Evolutionary conservation across 352 stramenopile species (phyloP).

Genomic region (Plasmopara viticola): DNA sequence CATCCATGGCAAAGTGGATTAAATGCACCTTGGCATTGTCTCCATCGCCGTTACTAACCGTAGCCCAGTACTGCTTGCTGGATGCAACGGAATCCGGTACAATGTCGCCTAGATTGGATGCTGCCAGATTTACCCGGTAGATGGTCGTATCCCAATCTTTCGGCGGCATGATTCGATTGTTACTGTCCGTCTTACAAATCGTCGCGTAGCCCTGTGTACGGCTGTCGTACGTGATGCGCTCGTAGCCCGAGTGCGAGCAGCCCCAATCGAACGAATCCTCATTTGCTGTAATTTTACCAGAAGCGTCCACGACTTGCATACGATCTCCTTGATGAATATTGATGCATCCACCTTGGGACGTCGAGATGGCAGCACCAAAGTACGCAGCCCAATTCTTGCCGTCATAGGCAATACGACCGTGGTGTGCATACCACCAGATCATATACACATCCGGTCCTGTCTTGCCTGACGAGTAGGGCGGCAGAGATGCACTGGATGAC

Average conservation of each 20-base stretch:
- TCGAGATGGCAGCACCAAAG: constrained; percentile 52
- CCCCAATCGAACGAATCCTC: constrained; percentile 48
- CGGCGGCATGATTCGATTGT: constrained; percentile 63
- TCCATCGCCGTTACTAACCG: too few relatives aligned
- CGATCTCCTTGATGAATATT: constrained; percentile 67
- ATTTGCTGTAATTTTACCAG: constrained; percentile 31
- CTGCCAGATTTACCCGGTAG: constrained; percentile 28
- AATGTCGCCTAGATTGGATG: too few relatives aligned
- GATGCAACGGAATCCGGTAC: too few relatives aligned
- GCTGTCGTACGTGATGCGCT: too few relatives aligned
- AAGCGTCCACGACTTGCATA: constrained; percentile 53
- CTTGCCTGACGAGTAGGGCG: constrained; percentile 42
- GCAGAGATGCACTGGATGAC: constrained; percentile 40
- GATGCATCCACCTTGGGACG: constrained; percentile 47
- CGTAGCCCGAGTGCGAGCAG: too few relatives aligned
- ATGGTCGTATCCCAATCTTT: constrained; percentile 46
- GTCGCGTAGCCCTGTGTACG: constrained; percentile 30
- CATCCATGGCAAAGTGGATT: too few relatives aligned
- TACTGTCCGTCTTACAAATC: constrained; percentile 66
- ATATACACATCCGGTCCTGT: constrained; percentile 48
- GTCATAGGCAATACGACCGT: constrained; percentile 53
- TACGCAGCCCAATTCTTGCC: constrained; percentile 58
- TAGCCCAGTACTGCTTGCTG: too few relatives aligned
- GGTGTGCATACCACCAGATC: constrained; percentile 68
- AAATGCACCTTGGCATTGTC: too few relatives aligned